Base-by-base conservation (phyloP, 805 yeast species). In the Yarrowia sp. region DNA sequence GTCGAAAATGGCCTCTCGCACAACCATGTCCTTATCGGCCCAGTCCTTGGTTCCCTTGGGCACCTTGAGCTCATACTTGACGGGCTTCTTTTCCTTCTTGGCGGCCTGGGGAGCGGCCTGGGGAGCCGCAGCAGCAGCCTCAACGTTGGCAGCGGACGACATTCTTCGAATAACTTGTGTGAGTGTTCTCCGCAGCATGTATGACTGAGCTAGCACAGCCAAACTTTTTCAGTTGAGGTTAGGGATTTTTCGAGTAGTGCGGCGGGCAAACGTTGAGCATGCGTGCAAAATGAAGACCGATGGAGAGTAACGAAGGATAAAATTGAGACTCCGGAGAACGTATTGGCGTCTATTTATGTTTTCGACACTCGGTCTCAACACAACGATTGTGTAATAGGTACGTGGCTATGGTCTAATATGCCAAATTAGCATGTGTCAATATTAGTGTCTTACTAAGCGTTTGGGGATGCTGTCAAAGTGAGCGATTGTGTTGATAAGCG, bases 21-120 rank as follows among this genome's bases (percentile, higher is more conserved):
- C 84, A 38, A 91, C 88, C 98, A 94, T 94, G 73, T 94, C 99
- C 73, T 88, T 87, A 70, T 94, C 99, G 66, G 97, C 90, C 99
- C 99, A 94, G 75, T 94, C 99, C 74, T 91, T 92, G 68, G 98
- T 75, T 66, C 99, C 99, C 74, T 94, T 94, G 58, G 99, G 98
- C 44, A 96, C 90, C 75, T 94, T 94, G 72, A 94, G 80, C 65
- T 88, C 84, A 73, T 89, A 91, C 67, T 84, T 85, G 33, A 38
- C 63, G 51, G 65, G 25, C 18, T 59, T 61, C 25, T 58, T 59
- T 24, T 66, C 42, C 27, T 42, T 44, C 14, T 39, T 39, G 41
- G 64, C 36, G 16, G 39, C 53, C 14, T 60, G 46, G 13, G 61
- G 36, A 8, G 47, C 47, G 21, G 29, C 38, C 1, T 25, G 29